Base-by-base conservation (phyloP, 164 flowering plant genomes). In the Sextonia rubra region DNA sequence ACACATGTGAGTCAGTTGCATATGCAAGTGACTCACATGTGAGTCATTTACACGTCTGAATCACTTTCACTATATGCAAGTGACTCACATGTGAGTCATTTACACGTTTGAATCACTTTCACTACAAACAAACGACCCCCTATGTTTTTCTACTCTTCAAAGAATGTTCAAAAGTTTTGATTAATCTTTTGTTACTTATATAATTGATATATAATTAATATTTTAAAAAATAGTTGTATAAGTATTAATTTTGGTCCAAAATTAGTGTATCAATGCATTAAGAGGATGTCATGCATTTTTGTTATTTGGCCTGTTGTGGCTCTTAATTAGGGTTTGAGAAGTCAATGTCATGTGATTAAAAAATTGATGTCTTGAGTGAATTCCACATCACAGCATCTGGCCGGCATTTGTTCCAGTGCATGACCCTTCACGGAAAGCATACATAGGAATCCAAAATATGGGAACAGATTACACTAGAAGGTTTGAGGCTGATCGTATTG, bases 381-480 rank as follows among this genome's bases (percentile, higher is more conserved):
- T 77, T 44, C 61, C 47, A 15, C 37, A 1, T 63, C 84, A 75
- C 90, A 95, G 99, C 76, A 75, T 79, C 74, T 96, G 96, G 94
- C 97, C 99, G 72, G 98, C 98, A 77, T 91, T 96, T 87, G 99
- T 96, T 75, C 99, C 98, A 17, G 97, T 96, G 69, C 97, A 93
- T 79, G 99, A 89, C 74, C 97, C 98, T 75, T 87, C 97, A 23
- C 83, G 99, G 60, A 90, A 89, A 80, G 92, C 99, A 12, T 92
- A 83, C 74, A 92, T 91, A 69, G 99, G 99, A 30, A 91, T 96
- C 74, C 98, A 96, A 80, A 91, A 87, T 77, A 87, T 92, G 94
- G 99, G 98, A 71, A 91, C 93, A 63, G 83, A 88, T 79, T 92
- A 89, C 73, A 96, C 98, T 15, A 85, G 97, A 85, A 88, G 98